These are phyloP conservation scores for Alternaria sp. DNA, from an alignment of 2,329 filamentous ascomycete species.

Conservation along the genomic window DNA sequence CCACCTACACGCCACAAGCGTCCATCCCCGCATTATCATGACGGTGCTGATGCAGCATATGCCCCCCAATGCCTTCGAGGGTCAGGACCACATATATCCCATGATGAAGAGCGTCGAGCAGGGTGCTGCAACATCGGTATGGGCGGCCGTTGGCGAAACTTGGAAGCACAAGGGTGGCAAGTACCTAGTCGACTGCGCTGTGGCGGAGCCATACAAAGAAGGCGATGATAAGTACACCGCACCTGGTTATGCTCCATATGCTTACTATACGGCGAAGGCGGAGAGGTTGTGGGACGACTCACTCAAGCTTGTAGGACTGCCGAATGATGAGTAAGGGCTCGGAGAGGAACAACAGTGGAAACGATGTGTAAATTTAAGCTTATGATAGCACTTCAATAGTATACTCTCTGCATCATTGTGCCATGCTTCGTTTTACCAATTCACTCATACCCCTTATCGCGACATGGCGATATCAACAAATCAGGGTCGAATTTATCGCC, in stretches of 20 bases:
- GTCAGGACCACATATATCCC: constrained; percentile 12
- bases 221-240: constrained; percentile 24
- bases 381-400: neutral
- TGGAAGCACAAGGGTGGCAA: constrained; percentile 59
- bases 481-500: neutral
- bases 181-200: constrained; percentile 54
- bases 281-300: constrained; percentile 39
- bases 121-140: constrained; percentile 60
- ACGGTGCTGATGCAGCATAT: constrained; percentile 35
- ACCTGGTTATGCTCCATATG: constrained; percentile 35
- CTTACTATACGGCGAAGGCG: constrained; percentile 42
- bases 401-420: neutral
- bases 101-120: constrained; percentile 48
- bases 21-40: constrained; percentile 61
- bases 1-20: constrained; percentile 56
- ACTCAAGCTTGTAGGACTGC: constrained; percentile 15
- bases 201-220: constrained; percentile 22
- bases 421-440: neutral
- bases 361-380: neutral
- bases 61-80: constrained; percentile 3
- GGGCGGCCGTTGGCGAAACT: constrained; percentile 54
- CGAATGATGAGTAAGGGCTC: neutral
- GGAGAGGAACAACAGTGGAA: neutral
- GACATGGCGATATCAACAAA: neutral
- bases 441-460: neutral